Evolutionary conservation across 805 yeast genomes (phyloP), one percentile per base, ranked within the genome.

Genomic region (Metschnikowia cerradonensis): DNA sequence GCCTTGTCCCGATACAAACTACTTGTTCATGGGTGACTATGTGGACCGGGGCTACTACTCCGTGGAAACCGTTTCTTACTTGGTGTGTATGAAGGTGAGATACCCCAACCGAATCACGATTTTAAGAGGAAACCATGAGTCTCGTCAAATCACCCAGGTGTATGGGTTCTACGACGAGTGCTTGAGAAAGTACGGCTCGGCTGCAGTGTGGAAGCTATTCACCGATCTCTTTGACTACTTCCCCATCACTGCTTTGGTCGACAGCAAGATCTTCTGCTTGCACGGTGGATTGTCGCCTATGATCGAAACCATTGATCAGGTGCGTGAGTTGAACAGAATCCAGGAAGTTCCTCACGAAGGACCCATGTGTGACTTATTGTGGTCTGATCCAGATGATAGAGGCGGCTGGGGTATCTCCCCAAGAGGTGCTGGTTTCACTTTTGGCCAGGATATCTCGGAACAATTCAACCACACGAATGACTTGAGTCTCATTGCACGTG

Each of bases 321-420:
- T 90, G 33, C 80, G 96, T 66, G 94, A 86, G 62, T 76, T 90
- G 59, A 90, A 90, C 73, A 81, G 97, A 76, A 81, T 88, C 65
- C 97, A 90, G 72, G 97, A 90, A 73, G 96, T 91, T 44, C 97
- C 97, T 38, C 97, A 90, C 65, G 97, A 91, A 68, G 97, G 97
- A 41, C 96, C 96, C 55, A 90, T 91, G 96, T 91, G 97, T 73
- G 97, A 91, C 68, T 77, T 91, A 62, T 76, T 91, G 59, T 91
- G 97, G 97, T 88, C 96, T 3, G 97, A 91, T 70, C 97, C 97
- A 30, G 97, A 91, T 68, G 97, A 91, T 70, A 79, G 97, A 66
- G 96, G 96, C 60, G 97, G 96, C 62, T 91, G 97, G 97, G 96
- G 96, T 56, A 88, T 91, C 59, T 86, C 94, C 65, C 96, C 97